phyloP scores from a whole-genome alignment of 2,329 filamentous ascomycete genomes.

The Dryadomyces quercus-mongolicae region DNA sequence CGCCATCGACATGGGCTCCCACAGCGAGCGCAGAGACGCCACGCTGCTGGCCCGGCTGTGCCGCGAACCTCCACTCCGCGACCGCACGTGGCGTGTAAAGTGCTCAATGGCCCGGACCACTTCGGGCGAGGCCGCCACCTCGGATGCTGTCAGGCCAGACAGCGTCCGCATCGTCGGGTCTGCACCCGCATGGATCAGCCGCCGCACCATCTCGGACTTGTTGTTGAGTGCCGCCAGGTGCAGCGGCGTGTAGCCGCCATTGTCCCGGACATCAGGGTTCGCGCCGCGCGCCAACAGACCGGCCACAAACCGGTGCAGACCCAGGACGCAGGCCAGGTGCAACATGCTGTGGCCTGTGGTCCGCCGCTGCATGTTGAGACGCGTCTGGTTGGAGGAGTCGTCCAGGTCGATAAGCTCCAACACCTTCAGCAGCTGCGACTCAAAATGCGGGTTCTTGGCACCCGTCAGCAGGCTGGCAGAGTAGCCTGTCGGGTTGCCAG shows the following conservation, averaged over 20 bases:
- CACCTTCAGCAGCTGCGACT: slow-evolving; percentile 57
- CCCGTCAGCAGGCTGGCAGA: slow-evolving; percentile 20
- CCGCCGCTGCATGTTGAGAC: slow-evolving; percentile 49
- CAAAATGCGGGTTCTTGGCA: slow-evolving; percentile 37
- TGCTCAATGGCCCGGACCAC: slow-evolving; percentile 52
- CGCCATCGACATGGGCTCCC: slow-evolving; percentile 34
- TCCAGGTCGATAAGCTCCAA: slow-evolving; percentile 72
- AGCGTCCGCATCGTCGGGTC: slow-evolving; percentile 59
- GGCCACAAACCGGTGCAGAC: slow-evolving; percentile 63
- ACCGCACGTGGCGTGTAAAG: slow-evolving; percentile 49
- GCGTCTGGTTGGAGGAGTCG: slow-evolving; percentile 55
- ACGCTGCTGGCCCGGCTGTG: slow-evolving; percentile 54
- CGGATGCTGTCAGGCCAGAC: slow-evolving; percentile 57
- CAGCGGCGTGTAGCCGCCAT: slow-evolving; percentile 69
- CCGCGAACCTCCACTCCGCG: slow-evolving; percentile 50
- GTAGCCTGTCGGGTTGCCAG: slow-evolving; percentile 23
- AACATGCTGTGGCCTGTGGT: slow-evolving; percentile 69
- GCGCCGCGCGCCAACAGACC: slow-evolving; percentile 69
- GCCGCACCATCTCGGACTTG: slow-evolving; percentile 62
- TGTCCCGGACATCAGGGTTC: slow-evolving; percentile 61
- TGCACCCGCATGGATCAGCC: slow-evolving; percentile 61
- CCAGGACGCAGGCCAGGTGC: slow-evolving; percentile 65
- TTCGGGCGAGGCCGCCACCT: slow-evolving; percentile 54
- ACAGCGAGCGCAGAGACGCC: slow-evolving; percentile 53
- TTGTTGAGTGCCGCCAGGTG: slow-evolving; percentile 71